Base-by-base conservation (phyloP, 352 stramenopile species). In the Phytophthora hibernalis region DNA sequence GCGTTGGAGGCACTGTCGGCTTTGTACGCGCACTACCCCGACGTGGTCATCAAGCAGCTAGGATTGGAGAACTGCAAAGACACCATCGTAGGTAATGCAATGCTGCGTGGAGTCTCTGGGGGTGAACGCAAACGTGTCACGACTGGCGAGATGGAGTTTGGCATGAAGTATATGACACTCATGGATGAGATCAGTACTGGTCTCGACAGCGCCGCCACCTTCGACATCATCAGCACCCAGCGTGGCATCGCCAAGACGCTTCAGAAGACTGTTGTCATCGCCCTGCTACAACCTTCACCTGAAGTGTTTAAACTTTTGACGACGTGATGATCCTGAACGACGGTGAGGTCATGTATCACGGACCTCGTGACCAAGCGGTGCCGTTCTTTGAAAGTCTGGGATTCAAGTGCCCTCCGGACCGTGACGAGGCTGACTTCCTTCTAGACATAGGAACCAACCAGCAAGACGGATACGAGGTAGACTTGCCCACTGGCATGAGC, bases 141-240 rank as follows among this genome's bases (percentile, higher is more conserved):
- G 7, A 83, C 75, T 9, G 85, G 83, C n/a, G 82, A 93, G 75
- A 98, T 99, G 84, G 72, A 96, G 45, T 86, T 94, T 48, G 76
- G 79, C 33, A 74, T 80, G 50, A 82, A 87, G 65, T 85, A 82
- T 56, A 77, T 97, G 38, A 73, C 84, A n/a, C 86, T 95, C 45
- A 86, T 88, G 68, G 94, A 98, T 61, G 88, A 97, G 74, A 97
- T 98, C 68, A 96, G 83, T 59, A 98, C 92, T 11, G 95, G 95
- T 8, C 84, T 98, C 68, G 56, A 92, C 92, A 74, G 72, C 90
- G 52, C 74, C 82, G 31, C 93, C 49, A 81, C 68, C 5, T 77
- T 64, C 43, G 65, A 77, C 49, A 77, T 77, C 53, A 74, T 77
- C 37, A 74, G 22, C 24, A 78, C 65, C 2, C 65, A 78, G 53